Conservation (phyloP, 2,329 filamentous ascomycete genomes). For the Colletotrichum trifolii region DNA sequence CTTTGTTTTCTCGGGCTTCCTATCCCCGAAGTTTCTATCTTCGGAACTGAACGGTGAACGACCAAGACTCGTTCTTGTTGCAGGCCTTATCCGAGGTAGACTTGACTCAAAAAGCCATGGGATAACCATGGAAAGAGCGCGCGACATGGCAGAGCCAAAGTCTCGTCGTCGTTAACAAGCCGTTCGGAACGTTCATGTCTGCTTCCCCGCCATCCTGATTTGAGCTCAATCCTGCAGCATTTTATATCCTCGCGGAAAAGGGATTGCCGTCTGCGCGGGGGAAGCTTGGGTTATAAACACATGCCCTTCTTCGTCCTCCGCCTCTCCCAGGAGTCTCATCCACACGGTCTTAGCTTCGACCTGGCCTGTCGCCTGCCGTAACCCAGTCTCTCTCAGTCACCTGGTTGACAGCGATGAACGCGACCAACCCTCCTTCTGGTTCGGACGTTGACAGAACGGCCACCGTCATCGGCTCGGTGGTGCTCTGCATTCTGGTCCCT, state of each 20-base stretch:
- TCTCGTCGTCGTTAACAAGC: no score
- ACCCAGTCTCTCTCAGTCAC: not conserved
- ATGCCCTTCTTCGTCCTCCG: not conserved
- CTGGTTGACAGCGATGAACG: not conserved
- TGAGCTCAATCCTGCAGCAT: constrained; percentile 1
- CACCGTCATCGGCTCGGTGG: constrained; percentile 35
- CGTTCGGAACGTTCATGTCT: not conserved
- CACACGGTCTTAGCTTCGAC: not conserved
- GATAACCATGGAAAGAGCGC: no score
- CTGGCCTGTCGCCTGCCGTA: not conserved
- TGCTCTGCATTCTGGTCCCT: constrained; percentile 38
- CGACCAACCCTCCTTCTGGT: not conserved
- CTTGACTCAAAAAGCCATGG: no score
- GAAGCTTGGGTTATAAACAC: not conserved
- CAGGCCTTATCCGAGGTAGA: no score
- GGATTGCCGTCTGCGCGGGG: not conserved
- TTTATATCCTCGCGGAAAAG: constrained; percentile 1
- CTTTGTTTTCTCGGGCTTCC: no score
- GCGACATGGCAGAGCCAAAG: no score
- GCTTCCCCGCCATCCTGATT: constrained; percentile 15
- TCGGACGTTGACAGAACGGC: constrained; percentile 31
- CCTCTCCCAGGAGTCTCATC: not conserved
- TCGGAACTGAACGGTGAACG: no score
- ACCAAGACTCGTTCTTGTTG: no score
- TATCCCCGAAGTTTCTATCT: no score